A percentile compares a stretch with the other conserved stretches of the same genome.
phyloP scores from a whole-genome alignment of 75 land plant genomes.

The Azolla pinnata region DNA sequence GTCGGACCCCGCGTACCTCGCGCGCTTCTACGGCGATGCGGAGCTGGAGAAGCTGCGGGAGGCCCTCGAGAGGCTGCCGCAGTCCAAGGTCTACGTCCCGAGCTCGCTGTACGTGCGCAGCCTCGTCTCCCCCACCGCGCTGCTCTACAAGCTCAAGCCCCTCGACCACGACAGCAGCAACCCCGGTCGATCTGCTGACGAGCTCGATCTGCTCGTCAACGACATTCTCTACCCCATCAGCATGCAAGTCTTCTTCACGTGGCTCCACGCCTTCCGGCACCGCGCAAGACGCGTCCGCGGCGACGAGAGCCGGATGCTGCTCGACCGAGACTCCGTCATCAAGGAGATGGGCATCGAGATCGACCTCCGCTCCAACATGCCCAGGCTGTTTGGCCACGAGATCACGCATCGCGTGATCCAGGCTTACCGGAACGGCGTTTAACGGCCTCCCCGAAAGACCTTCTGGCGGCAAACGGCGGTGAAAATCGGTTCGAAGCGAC shows the following conservation, averaged over 20 bases:
- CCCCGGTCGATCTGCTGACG: conserved; percentile 4
- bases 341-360: conserved; percentile 29
- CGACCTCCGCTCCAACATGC: conserved; percentile 35
- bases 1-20: conserved; percentile 26
- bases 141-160: conserved; percentile 28
- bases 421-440: conserved; percentile 30
- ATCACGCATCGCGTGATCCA: conserved; percentile 30
- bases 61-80: conserved; percentile 23
- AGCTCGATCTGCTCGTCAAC: conserved; percentile 17
- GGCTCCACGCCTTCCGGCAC: conserved; percentile 19
- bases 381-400: conserved; percentile 42
- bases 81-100: conserved; percentile 27
- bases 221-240: conserved; percentile 30
- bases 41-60: conserved; percentile 26
- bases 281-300: conserved; percentile 1
- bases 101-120: conserved; percentile 31
- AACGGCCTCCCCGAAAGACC: not conserved
- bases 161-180: not conserved
- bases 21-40: conserved; percentile 32
- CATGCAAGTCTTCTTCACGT: conserved; percentile 16
- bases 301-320: conserved; percentile 12
- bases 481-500: no score
- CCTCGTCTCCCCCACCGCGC: conserved; percentile 40
- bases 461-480: no score
- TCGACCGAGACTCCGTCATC: conserved; percentile 27